Conservation (phyloP, 768 basidiomycete species). For the Boletus sp. region DNA sequence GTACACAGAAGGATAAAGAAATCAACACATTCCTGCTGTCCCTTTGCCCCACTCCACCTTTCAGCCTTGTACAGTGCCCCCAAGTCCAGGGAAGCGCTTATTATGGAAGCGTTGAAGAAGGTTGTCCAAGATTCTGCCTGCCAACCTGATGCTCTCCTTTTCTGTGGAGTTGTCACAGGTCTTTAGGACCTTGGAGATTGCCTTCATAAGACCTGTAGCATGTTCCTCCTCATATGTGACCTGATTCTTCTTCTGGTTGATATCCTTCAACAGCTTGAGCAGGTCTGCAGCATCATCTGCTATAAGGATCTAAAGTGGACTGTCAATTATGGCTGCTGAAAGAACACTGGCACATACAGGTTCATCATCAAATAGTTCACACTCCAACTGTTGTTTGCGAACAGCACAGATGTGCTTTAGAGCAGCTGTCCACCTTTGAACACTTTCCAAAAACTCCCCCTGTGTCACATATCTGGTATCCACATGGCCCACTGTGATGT, state of each 20-base stretch:
- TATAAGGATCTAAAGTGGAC: not conserved
- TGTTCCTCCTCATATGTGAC: slow-evolving; percentile 18
- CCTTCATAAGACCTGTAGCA: slow-evolving; percentile 4
- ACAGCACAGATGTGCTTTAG: slow-evolving; percentile 1
- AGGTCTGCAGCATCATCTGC: slow-evolving; percentile 7
- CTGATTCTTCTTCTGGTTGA: slow-evolving; percentile 20
- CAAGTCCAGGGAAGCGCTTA: not conserved
- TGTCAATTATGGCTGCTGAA: not conserved
- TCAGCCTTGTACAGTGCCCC: not conserved
- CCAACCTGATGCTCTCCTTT: slow-evolving; percentile 8
- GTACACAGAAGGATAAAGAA: not conserved
- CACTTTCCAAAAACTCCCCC: not conserved
- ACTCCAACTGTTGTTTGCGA: not conserved
- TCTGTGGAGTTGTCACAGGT: not conserved
- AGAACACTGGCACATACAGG: slow-evolving; percentile 9
- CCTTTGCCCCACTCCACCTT: not conserved
- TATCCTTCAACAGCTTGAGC: slow-evolving; percentile 18
- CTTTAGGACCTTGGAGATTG: not conserved
- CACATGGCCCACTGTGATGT: not conserved
- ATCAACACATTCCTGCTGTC: not conserved
- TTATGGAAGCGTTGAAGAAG: slow-evolving; percentile 22
- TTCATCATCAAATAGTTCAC: slow-evolving; percentile 19
- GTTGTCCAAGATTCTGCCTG: slow-evolving; percentile 16
- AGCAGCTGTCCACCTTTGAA: slow-evolving; percentile 16
- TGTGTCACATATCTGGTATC: not conserved